Base-by-base conservation (phyloP, 1,284 basidiomycete species). In the Leucoagaricus sp. region DNA sequence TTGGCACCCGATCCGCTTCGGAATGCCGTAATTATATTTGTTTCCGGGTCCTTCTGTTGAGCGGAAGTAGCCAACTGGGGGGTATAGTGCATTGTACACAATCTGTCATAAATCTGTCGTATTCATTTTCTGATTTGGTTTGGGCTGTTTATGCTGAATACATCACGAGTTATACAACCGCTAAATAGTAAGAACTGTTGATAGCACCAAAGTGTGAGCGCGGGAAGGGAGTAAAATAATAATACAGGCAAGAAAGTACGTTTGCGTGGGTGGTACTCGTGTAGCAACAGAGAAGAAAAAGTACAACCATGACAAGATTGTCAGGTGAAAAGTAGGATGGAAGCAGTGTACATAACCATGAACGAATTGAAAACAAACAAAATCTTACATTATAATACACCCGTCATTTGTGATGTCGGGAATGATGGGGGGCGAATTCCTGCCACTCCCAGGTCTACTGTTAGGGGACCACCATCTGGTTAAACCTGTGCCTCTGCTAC, bases 391-490 rank as follows among this genome's bases (percentile, higher is more conserved):
- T 58, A 74, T 61, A 58, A 66, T 70, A 67, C 76, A 78, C 17
- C 74, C 72, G 55, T 77, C 76, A 49, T 67, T 67, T 59, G 65
- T 70, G 60, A 73, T 47, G 57, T 77, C 75, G 38, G 67, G 63
- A 34, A 72, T 59, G 41, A 64, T 65, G 36, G 69, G 67, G 6
- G 75, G 73, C 41, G 74, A 72, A 53, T 63, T 71, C 45, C 67
- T 67, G n/a, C 73, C 75, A 29, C 72, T 69, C 4, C 62, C 62
- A 12, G 72, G 62, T 57, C 74, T 64, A 21, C 72, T 72, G 52
- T 72, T 69, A 29, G 75, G 75, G 23, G 75, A 69, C 76, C 75
- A 78, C 76, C 76, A 78, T 57, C 74, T 65, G 13, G 68, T 61
- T 2, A 66, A 56, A 23, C 67, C 63, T 3, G 65, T 25, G 47